These are phyloP conservation scores for Tylopilus vinaceipallidus DNA, from an alignment of 768 basidiomycete species.

Conservation along the genomic window DNA sequence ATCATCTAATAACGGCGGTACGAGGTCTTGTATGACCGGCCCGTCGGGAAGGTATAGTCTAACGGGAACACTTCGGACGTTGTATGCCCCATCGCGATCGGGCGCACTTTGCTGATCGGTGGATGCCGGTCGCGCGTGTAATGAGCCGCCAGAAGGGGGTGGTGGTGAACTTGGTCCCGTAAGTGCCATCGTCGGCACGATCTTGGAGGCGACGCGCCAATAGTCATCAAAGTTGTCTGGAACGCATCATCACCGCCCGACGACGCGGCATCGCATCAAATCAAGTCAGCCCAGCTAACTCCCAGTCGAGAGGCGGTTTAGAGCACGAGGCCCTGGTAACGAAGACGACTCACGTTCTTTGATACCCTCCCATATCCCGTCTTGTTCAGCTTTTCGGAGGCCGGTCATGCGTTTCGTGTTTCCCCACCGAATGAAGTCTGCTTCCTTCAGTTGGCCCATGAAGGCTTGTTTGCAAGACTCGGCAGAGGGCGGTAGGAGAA, in stretches of 20 bases:
- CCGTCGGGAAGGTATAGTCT: conserved; percentile 89
- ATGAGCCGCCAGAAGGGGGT: conserved; percentile 50
- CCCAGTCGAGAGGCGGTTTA: conserved; percentile 7
- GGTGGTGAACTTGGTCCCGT: conserved; percentile 57
- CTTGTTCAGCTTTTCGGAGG: conserved; percentile 87
- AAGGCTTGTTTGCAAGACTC: conserved; percentile 92
- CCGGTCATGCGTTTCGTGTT: conserved; percentile 93
- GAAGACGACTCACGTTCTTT: conserved; percentile 73
- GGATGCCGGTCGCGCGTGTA: conserved; percentile 64
- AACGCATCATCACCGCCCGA: conserved; percentile 12
- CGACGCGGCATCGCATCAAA: conserved; percentile 17
- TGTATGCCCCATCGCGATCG: conserved; percentile 84
- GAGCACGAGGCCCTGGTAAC: conserved; percentile 21
- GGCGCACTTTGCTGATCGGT: conserved; percentile 50
- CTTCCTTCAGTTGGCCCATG: conserved; percentile 95
- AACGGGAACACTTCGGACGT: conserved; percentile 83
- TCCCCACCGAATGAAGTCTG: conserved; percentile 96
- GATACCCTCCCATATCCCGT: conserved; percentile 96
- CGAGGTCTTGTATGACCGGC: conserved; percentile 87
- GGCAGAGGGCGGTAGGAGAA: conserved; percentile 73
- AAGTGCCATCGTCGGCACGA: conserved; percentile 77
- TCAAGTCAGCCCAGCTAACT: conserved; percentile 25
- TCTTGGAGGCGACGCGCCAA: conserved; percentile 91
- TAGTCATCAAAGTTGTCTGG: conserved; percentile 95
- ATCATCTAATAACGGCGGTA: conserved; percentile 73